Evolutionary conservation across 2,329 filamentous ascomycete genomes (phyloP).

Genomic region (Penicillium expansum): DNA sequence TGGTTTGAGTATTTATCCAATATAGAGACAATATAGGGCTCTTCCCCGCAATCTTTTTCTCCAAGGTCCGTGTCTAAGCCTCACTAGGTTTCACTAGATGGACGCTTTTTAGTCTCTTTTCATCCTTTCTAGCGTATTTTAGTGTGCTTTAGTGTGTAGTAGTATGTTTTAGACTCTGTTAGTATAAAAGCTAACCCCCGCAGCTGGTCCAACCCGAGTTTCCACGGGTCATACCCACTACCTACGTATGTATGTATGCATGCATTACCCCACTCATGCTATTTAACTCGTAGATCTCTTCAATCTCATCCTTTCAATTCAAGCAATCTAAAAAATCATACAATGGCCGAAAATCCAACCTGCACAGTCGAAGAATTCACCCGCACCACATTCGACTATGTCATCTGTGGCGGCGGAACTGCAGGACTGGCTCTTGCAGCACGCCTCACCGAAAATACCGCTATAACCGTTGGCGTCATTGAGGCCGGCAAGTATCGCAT

Average conservation of each 20-base stretch:
- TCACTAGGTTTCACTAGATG: neutral
- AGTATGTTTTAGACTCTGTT: neutral
- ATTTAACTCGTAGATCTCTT: neutral
- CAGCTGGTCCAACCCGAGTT: neutral
- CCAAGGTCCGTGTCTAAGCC: neutral
- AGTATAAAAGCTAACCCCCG: neutral
- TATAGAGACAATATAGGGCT: neutral
- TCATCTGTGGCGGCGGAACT: conserved; percentile 56
- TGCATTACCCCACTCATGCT: neutral
- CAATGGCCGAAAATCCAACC: conserved; percentile 5
- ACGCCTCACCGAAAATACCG: conserved; percentile 44
- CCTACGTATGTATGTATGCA: neutral
- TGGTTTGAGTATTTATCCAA: neutral
- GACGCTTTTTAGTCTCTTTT: too few relatives aligned
- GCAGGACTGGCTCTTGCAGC: conserved; percentile 48
- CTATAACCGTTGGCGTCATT: conserved; percentile 44
- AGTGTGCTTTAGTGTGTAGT: neutral
- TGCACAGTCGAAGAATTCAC: conserved; percentile 15
- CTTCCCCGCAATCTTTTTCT: neutral
- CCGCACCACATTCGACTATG: conserved; percentile 21
- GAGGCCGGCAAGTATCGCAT: conserved; percentile 43
- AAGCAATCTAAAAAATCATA: neutral
- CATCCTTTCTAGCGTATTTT: too few relatives aligned
- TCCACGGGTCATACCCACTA: neutral
- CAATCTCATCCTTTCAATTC: neutral